phyloP scores from a whole-genome alignment of 345 rosid species.

The Excoecaria cochinchinensis region DNA sequence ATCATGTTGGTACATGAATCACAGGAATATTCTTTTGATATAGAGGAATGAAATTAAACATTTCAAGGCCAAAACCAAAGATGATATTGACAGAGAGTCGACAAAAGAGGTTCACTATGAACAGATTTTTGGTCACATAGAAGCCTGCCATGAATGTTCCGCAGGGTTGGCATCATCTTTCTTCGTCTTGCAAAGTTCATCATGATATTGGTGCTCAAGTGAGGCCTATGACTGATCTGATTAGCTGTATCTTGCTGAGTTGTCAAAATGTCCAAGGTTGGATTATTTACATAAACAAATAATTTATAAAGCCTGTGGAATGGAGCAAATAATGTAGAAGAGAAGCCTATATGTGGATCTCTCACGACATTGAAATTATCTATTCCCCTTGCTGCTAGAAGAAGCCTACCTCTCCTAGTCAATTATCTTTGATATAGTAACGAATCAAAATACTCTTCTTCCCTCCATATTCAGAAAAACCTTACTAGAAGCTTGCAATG shows the following conservation, averaged over 20 bases:
- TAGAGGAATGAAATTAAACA: constrained; percentile 60
- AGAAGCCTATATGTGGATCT: constrained; percentile 31
- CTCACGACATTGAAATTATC: constrained; percentile 47
- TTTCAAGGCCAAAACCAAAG: constrained; percentile 50
- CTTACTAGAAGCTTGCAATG: not conserved
- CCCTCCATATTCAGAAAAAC: not conserved
- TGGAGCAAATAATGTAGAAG: constrained; percentile 18
- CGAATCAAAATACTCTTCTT: not conserved
- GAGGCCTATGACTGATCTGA: constrained; percentile 68
- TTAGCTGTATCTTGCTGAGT: constrained; percentile 74
- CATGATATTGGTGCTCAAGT: constrained; percentile 41
- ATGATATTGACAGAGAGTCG: constrained; percentile 23
- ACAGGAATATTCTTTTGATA: constrained; percentile 39
- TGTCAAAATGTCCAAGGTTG: constrained; percentile 37
- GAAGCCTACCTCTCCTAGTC: constrained; percentile 74
- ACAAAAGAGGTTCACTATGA: constrained; percentile 45
- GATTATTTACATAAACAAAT: constrained; percentile 29
- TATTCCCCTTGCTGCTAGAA: constrained; percentile 68
- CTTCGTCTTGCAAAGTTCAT: constrained; percentile 31
- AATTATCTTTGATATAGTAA: constrained; percentile 17
- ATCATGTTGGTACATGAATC: constrained; percentile 53
- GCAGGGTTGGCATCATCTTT: constrained; percentile 11
- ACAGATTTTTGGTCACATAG: constrained; percentile 73
- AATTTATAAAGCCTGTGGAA: not conserved
- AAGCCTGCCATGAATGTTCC: constrained; percentile 20